A percentile compares a stretch with the other conserved stretches of the same genome.
These are phyloP conservation scores for Didymella segeticola DNA, from an alignment of 2,329 filamentous ascomycete genomes.

Conservation along the genomic window DNA sequence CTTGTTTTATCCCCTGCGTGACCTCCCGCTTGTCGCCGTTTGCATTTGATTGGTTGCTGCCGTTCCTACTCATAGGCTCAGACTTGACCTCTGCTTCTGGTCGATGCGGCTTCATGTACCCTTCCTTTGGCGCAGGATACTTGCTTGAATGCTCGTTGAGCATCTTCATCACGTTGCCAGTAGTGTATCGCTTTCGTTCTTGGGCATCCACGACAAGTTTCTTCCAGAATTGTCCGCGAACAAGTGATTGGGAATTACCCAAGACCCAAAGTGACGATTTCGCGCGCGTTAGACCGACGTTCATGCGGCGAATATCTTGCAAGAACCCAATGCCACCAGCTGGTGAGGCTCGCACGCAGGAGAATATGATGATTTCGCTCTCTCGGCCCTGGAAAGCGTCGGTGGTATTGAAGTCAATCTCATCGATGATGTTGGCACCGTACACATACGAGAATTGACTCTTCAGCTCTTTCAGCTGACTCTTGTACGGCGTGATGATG, in stretches of 20 bases:
- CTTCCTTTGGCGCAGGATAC: constrained; percentile 45
- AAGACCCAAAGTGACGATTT: constrained; percentile 97
- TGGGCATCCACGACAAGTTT: constrained; percentile 84
- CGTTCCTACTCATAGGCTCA: constrained; percentile 32
- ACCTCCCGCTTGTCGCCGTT: constrained; percentile 10
- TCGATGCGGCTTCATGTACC: constrained; percentile 28
- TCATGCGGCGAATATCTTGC: constrained; percentile 98
- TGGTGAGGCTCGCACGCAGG: constrained; percentile 92
- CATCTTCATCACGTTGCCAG: constrained; percentile 65
- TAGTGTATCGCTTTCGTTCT: constrained; percentile 75
- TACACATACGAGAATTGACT: constrained; percentile 74
- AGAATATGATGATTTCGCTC: constrained; percentile 98
- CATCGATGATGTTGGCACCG: constrained; percentile 75
- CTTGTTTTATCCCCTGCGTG: constrained; percentile 28
- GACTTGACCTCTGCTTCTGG: constrained; percentile 31
- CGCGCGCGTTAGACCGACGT: constrained; percentile 94
- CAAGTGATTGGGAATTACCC: constrained; percentile 85
- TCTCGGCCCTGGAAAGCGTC: constrained; percentile 98
- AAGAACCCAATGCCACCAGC: constrained; percentile 97
- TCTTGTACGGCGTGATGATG: constrained; percentile 98
- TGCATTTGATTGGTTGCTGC: constrained; percentile 27
- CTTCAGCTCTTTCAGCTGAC: constrained; percentile 82
- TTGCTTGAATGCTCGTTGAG: constrained; percentile 60
- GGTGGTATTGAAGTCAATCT: constrained; percentile 97
- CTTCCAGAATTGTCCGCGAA: constrained; percentile 90